Percentiles rank a stretch among this genome's conserved stretches.
Evolutionary conservation across 345 rosid genomes (phyloP).

Genomic region (Alliaria petiolata): DNA sequence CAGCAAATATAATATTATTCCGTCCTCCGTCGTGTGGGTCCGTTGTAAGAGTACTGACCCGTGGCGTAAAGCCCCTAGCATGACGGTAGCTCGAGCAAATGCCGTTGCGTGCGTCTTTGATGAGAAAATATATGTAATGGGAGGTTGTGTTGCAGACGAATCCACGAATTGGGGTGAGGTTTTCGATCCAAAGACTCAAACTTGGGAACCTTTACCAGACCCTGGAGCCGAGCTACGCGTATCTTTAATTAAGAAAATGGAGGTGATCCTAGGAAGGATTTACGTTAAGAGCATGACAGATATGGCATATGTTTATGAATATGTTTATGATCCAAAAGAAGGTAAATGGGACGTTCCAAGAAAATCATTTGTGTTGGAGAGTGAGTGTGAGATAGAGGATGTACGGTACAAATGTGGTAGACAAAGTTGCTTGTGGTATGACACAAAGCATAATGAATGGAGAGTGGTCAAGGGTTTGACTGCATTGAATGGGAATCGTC

Average conservation of each 20-base stretch:
- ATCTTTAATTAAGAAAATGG: not conserved
- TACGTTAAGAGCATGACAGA: not conserved
- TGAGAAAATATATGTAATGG: conserved; percentile 48
- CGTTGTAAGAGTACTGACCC: conserved; percentile 33
- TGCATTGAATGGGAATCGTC: not conserved
- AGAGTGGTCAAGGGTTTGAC: not conserved
- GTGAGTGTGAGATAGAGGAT: not conserved
- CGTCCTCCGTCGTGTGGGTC: conserved; percentile 47
- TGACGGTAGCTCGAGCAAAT: conserved; percentile 55
- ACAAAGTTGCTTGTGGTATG: not conserved
- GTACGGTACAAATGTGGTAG: not conserved
- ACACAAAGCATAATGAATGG: not conserved
- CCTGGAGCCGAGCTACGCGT: not conserved
- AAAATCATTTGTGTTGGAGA: too few relatives aligned
- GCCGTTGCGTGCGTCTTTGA: conserved; percentile 44
- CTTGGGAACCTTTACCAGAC: not conserved
- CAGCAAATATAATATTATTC: conserved; percentile 29
- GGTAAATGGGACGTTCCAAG: not conserved
- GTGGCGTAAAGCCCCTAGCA: conserved; percentile 49
- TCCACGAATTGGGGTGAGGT: not conserved
- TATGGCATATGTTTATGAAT: too few relatives aligned
- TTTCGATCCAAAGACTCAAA: conserved; percentile 4
- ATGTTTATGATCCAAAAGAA: conserved; percentile 7
- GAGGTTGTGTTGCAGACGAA: not conserved
- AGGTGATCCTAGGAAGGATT: not conserved